Conservation (phyloP, 148 eudicot species). For the Diospyros lotus region DNA sequence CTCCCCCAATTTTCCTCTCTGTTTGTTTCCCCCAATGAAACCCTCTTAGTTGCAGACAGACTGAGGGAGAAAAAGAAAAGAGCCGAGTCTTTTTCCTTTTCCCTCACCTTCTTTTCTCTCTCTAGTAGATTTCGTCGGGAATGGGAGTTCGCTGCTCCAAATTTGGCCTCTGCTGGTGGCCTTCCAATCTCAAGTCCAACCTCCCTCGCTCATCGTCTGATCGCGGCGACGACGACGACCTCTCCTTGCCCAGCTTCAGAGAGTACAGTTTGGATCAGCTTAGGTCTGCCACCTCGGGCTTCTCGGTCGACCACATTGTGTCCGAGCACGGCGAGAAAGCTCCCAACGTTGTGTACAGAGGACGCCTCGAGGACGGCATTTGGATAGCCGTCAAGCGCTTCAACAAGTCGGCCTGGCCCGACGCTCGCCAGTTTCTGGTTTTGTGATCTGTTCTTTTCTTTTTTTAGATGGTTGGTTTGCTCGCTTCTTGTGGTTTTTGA, state of each 20-base stretch:
- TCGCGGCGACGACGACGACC: slow-evolving; percentile 51
- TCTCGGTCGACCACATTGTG: slow-evolving; percentile 62
- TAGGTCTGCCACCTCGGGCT: slow-evolving; percentile 60
- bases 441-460: not conserved
- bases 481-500: not conserved
- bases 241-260: slow-evolving; percentile 47
- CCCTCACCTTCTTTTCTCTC: slow-evolving; percentile 13
- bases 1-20: not conserved
- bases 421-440: slow-evolving; percentile 72
- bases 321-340: slow-evolving; percentile 91
- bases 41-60: not conserved
- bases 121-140: slow-evolving; percentile 5
- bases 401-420: slow-evolving; percentile 88
- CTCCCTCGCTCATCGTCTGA: slow-evolving; percentile 39
- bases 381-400: slow-evolving; percentile 79
- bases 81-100: slow-evolving; percentile 12
- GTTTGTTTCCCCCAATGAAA: slow-evolving; percentile 4
- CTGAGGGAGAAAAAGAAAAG: slow-evolving; percentile 17
- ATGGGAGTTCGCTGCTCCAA: slow-evolving; percentile 81
- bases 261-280: slow-evolving; percentile 71
- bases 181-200: slow-evolving; percentile 42
- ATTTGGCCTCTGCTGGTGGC: slow-evolving; percentile 52
- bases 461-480: slow-evolving; percentile 2
- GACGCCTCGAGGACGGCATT: slow-evolving; percentile 54
- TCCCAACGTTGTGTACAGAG: slow-evolving; percentile 79